Evolutionary conservation across 1,139 yeast species (phyloP).

Genomic region (Candida sanyaensis): DNA sequence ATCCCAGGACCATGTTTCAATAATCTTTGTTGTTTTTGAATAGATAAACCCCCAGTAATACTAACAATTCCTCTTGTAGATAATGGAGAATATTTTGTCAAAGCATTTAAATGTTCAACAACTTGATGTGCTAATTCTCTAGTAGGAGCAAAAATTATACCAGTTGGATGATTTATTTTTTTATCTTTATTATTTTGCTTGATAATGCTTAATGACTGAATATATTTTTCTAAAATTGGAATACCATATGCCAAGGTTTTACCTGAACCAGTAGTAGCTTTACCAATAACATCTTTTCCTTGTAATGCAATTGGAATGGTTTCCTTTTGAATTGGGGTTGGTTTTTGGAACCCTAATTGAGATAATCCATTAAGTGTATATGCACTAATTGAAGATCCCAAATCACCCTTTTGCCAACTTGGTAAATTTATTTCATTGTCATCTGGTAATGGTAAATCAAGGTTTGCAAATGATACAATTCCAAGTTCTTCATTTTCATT

Average conservation of each 20-base stretch:
- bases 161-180: constrained; percentile 56
- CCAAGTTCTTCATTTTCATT: constrained; percentile 19
- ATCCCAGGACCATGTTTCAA: constrained; percentile 76
- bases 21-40: constrained; percentile 87
- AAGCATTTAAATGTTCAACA: constrained; percentile 66
- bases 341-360: constrained; percentile 59
- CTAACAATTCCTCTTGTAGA: constrained; percentile 63
- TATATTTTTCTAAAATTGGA: constrained; percentile 78
- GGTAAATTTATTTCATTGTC: constrained; percentile 51
- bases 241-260: constrained; percentile 94
- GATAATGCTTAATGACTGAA: constrained; percentile 26
- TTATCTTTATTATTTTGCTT: constrained; percentile 24
- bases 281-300: constrained; percentile 86
- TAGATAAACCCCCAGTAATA: constrained; percentile 91
- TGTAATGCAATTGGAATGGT: constrained; percentile 75
- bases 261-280: constrained; percentile 98
- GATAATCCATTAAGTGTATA: constrained; percentile 61
- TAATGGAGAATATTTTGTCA: constrained; percentile 64
- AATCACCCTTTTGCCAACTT: constrained; percentile 49
- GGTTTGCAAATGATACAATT: constrained; percentile 25
- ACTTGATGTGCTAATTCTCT: constrained; percentile 97
- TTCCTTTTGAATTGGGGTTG: constrained; percentile 80
- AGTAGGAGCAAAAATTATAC: constrained; percentile 89
- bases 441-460: constrained; percentile 36
- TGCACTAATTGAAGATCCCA: constrained; percentile 43